Conservation (phyloP, 768 basidiomycete species). For the Piloderma croceum region DNA sequence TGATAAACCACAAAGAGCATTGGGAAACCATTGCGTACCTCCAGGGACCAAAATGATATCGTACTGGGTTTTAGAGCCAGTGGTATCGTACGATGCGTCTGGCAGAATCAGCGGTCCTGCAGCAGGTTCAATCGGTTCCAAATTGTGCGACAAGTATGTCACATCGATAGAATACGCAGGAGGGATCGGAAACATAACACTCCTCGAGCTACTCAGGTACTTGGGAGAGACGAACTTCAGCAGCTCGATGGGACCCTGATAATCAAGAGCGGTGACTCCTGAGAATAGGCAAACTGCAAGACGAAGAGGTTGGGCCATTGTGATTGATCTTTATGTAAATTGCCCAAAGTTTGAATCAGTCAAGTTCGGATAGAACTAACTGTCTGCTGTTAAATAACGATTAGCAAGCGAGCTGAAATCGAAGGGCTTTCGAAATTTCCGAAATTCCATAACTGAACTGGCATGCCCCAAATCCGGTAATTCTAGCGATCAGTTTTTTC, state of each 20-base stretch:
- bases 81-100: no score
- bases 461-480: no score
- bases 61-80: no score
- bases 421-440: no score
- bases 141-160: constrained; percentile 15
- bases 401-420: no score
- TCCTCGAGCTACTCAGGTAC: background rate
- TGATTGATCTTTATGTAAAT: background rate
- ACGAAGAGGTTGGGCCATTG: background rate
- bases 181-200: background rate
- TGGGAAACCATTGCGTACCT: no score
- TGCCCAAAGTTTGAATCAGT: no score
- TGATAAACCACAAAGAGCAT: no score
- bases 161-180: constrained; percentile 7
- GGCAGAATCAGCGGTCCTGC: constrained; percentile 14
- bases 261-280: constrained; percentile 25
- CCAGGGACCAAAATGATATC: constrained; percentile 27
- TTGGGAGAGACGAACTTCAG: constrained; percentile 9
- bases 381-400: no score
- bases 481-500: no score
- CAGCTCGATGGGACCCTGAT: constrained; percentile 28
- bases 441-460: no score
- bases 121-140: constrained; percentile 13
- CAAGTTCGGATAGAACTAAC: no score
- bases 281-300: constrained; percentile 31